phyloP scores from a whole-genome alignment of 441 rosid genomes.

The Jatropha podagrica region DNA sequence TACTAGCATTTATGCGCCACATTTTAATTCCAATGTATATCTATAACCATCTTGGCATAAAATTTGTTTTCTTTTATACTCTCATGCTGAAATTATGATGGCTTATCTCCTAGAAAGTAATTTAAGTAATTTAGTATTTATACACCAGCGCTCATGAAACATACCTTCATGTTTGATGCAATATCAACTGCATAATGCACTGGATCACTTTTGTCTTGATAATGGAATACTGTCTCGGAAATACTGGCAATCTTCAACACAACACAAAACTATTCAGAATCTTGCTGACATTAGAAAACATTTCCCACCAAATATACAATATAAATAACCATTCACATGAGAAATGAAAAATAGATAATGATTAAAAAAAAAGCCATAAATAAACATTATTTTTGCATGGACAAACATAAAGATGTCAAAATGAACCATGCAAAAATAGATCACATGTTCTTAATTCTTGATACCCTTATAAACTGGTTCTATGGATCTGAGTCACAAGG shows the following conservation, averaged over 20 bases:
- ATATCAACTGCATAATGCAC: slow-evolving; percentile 52
- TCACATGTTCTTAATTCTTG: background rate
- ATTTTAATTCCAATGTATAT: background rate
- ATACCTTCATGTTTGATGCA: slow-evolving; percentile 71
- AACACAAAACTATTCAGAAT: slow-evolving; percentile 28
- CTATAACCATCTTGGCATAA: background rate
- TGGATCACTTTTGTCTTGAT: slow-evolving; percentile 76
- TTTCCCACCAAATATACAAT: background rate
- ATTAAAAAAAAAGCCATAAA: no score
- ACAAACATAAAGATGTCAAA: background rate
- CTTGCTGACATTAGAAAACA: slow-evolving; percentile 14
- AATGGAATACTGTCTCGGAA: slow-evolving; percentile 87
- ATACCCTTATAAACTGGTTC: background rate
- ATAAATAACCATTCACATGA: background rate
- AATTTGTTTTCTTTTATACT: no score
- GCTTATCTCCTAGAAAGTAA: no score
- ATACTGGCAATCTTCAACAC: slow-evolving; percentile 77
- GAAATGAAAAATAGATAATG: background rate
- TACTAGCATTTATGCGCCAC: background rate
- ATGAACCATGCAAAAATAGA: background rate
- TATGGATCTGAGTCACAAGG: background rate
- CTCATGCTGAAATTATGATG: no score
- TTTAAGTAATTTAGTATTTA: no score
- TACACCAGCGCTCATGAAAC: background rate
- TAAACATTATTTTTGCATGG: background rate